Evolutionary conservation across 2,329 filamentous ascomycete species (phyloP), one percentile per base, ranked within the genome.

Genomic region (Nigrospora oryzae): DNA sequence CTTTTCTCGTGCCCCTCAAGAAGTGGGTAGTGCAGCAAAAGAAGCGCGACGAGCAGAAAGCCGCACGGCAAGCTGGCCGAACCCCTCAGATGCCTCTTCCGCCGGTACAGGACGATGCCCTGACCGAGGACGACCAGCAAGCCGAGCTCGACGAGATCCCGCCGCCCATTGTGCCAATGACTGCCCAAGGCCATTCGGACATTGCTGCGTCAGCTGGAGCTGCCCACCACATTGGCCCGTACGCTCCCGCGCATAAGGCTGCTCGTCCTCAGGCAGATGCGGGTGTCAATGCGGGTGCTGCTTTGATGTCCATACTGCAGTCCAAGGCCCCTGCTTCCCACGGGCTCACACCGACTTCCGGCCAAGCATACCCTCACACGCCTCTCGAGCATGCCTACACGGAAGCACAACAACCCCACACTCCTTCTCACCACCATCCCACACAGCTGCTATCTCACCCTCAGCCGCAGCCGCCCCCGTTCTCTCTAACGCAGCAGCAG

Each of bases 11-110:
- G 1, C 86, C 82, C 6, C 66, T 98, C 40, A 90, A 89, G 64
- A 89, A 88, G 62, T 97, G 90, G 90, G 89, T 97, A 39, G 71
- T 81, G n/a, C 79, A 84, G 51, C 88, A 95, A 65, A 84, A 80
- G 69, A 89, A 84, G 65, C 73, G 76, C n/a, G 86, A 87, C 54
- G 69, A 71, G 10, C 69, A 70, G 53, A 69, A 67, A 50, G 61
- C 63, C 15, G 55, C 66, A 14, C 40, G 48, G 14, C 47, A 51
- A 28, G 68, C 60, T 34, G 63, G 64, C 13, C 67, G 74, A 31
- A 55, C 69, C 5, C 23, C 23, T 6, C 23, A 28, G 23, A 28
- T 28, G 23, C 60, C 68, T 15, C 60, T 67, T 14, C 67, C 69
- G 16, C 64, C 71, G 12, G 66, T 71, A 13, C 63, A 69, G 19